A percentile compares a stretch with the other conserved stretches of the same genome.
These are phyloP conservation scores for Annulohypoxylon stygium DNA, from an alignment of 495 filamentous ascomycete species.

Conservation along the genomic window DNA sequence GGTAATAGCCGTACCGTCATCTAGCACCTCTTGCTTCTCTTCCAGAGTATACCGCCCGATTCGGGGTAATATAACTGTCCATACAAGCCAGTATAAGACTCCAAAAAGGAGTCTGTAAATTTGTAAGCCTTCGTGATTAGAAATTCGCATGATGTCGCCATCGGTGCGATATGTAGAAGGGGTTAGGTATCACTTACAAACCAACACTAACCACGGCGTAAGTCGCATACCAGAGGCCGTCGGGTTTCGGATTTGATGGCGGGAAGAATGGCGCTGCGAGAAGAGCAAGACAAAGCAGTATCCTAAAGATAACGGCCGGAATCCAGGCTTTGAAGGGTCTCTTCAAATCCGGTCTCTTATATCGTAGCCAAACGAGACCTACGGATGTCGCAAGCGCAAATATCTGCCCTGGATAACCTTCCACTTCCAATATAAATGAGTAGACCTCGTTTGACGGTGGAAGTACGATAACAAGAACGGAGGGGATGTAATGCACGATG, in stretches of 20 bases:
- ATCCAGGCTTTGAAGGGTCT: conserved; percentile 79
- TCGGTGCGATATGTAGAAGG: not conserved
- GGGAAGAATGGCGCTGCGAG: conserved; percentile 69
- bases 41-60: conserved; percentile 71
- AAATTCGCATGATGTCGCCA: conserved; percentile 11
- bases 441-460: conserved; percentile 76
- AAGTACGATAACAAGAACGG: conserved; percentile 72
- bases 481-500: conserved; percentile 76
- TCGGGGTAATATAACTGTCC: conserved; percentile 72
- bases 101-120: conserved; percentile 68
- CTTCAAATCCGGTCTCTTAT: conserved; percentile 69
- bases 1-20: conserved; percentile 72
- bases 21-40: conserved; percentile 67
- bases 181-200: conserved; percentile 70
- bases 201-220: conserved; percentile 79
- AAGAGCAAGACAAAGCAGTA: conserved; percentile 60
- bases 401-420: conserved; percentile 76
- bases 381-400: conserved; percentile 69
- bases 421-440: conserved; percentile 79
- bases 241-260: conserved; percentile 63
- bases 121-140: conserved; percentile 62
- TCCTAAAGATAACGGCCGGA: conserved; percentile 63
- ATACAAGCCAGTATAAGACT: conserved; percentile 78
- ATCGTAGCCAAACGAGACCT: conserved; percentile 73
- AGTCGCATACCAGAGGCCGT: conserved; percentile 75